A percentile compares a stretch with the other conserved stretches of the same genome.
These are phyloP conservation scores for Salvia splendens DNA, from an alignment of 257 asterid species.

Conservation along the genomic window DNA sequence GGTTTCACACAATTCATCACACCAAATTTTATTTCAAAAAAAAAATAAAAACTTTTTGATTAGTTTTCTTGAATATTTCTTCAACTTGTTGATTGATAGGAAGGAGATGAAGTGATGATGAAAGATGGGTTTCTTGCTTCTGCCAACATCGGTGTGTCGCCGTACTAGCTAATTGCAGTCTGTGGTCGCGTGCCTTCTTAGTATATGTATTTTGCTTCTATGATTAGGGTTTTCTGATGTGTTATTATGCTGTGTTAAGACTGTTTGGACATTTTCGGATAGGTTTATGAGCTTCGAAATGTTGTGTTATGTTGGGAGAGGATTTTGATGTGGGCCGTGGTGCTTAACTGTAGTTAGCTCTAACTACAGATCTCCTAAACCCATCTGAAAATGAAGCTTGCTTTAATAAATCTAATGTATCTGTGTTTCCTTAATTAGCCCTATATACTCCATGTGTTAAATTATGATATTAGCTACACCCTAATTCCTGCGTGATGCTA, in stretches of 20 bases:
- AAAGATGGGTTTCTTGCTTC: slow-evolving; percentile 86
- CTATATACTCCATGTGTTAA: no score
- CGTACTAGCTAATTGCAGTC: slow-evolving; percentile 41
- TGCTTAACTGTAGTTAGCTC: not conserved
- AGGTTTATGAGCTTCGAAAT: slow-evolving; percentile 35
- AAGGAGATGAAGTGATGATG: slow-evolving; percentile 77
- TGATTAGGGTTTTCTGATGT: slow-evolving; percentile 29
- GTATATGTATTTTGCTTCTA: slow-evolving; percentile 13
- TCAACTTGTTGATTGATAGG: slow-evolving; percentile 43
- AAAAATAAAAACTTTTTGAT: not conserved
- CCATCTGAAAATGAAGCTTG: slow-evolving; percentile 42
- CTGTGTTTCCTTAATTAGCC: no score
- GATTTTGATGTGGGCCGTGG: slow-evolving; percentile 34
- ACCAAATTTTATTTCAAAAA: no score
- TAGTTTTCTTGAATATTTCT: not conserved
- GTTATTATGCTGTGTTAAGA: slow-evolving; percentile 27
- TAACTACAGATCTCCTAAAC: slow-evolving; percentile 43
- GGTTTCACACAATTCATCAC: not conserved
- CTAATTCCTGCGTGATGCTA: no score
- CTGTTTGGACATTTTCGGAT: slow-evolving; percentile 29
- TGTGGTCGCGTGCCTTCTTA: not conserved
- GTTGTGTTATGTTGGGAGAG: slow-evolving; percentile 39
- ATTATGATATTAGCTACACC: not conserved
- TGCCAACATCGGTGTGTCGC: slow-evolving; percentile 74
- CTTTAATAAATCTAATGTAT: not conserved